Conservation (phyloP, 257 asterid genomes). For the Capsicum rhomboideum region DNA sequence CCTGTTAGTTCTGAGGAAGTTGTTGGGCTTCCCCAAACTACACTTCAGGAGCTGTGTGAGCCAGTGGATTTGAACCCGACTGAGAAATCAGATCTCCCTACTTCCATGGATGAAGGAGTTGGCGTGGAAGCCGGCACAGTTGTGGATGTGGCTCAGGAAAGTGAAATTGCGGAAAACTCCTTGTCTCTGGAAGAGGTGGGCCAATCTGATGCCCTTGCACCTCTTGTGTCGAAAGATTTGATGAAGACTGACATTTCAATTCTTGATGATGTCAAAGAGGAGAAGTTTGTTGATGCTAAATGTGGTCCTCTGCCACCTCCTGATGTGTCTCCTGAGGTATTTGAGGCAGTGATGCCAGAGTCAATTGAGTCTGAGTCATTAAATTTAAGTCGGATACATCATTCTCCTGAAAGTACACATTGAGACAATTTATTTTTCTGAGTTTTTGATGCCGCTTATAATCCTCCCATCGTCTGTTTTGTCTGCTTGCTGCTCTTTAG, state of each 20-base stretch:
- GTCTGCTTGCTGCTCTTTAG: conserved; percentile 38
- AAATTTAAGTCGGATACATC: conserved; percentile 97
- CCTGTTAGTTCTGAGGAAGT: conserved; percentile 14
- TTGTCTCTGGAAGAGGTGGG: conserved; percentile 23
- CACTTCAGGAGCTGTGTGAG: conserved; percentile 12
- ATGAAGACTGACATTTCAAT: neutral
- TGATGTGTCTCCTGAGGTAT: conserved; percentile 53
- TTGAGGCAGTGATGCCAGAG: conserved; percentile 68
- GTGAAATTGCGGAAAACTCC: conserved; percentile 7
- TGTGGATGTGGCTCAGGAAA: conserved; percentile 7
- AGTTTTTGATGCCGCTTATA: conserved; percentile 46
- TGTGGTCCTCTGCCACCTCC: conserved; percentile 39
- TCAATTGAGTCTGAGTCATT: conserved; percentile 60
- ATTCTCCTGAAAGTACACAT: conserved; percentile 99
- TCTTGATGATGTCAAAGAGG: conserved; percentile 20
- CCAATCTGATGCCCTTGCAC: conserved; percentile 16
- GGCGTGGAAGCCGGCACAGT: conserved; percentile 17
- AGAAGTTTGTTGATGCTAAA: conserved; percentile 37
- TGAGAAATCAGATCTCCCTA: conserved; percentile 24
- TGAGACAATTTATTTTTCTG: conserved; percentile 70
- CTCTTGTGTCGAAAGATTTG: conserved; percentile 15
- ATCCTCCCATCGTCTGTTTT: conserved; percentile 14
- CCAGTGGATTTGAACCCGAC: conserved; percentile 11
- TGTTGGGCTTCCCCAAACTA: conserved; percentile 12
- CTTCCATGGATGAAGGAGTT: neutral